phyloP scores from a whole-genome alignment of 495 filamentous ascomycete species.

The Pseudevernia furfuracea region DNA sequence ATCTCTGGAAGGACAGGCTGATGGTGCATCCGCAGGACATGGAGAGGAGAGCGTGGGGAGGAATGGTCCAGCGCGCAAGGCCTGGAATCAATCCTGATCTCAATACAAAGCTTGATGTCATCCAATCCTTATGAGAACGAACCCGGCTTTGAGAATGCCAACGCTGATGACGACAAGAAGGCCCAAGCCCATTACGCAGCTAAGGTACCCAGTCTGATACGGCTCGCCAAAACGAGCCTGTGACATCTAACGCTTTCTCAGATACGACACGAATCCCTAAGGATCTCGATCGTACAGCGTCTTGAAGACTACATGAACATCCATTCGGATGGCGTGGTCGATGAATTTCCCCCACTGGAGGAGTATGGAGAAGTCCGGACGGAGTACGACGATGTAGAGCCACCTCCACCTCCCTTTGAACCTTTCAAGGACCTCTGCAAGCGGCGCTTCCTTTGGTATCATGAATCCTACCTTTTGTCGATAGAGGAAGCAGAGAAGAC shows the following conservation, averaged over 20 bases:
- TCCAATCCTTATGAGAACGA: constrained; percentile 93
- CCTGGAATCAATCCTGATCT: constrained; percentile 86
- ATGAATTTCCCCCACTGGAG: constrained; percentile 29
- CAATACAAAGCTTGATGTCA: constrained; percentile 94
- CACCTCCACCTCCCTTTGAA: constrained; percentile 53
- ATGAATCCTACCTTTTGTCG: constrained; percentile 69
- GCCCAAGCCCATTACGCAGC: constrained; percentile 72
- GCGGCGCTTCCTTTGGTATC: constrained; percentile 92
- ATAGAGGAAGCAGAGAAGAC: constrained; percentile 52
- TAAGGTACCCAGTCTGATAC: constrained; percentile 50
- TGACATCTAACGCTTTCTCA: constrained; percentile 28
- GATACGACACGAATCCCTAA: constrained; percentile 88
- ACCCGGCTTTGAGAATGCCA: constrained; percentile 78
- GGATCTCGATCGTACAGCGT: constrained; percentile 77
- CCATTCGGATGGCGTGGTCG: constrained; percentile 41
- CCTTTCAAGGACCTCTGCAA: constrained; percentile 89
- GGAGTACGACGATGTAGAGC: constrained; percentile 38
- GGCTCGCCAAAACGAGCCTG: not conserved
- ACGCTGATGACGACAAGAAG: constrained; percentile 59
- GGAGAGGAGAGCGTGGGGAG: constrained; percentile 81
- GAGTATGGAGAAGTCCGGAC: constrained; percentile 23
- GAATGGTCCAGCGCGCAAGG: constrained; percentile 96
- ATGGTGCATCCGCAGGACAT: constrained; percentile 58
- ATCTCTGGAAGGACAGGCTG: constrained; percentile 20
- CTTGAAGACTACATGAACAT: constrained; percentile 74